phyloP scores from a whole-genome alignment of 257 asterid species.

The Solanum chmielewskii region DNA sequence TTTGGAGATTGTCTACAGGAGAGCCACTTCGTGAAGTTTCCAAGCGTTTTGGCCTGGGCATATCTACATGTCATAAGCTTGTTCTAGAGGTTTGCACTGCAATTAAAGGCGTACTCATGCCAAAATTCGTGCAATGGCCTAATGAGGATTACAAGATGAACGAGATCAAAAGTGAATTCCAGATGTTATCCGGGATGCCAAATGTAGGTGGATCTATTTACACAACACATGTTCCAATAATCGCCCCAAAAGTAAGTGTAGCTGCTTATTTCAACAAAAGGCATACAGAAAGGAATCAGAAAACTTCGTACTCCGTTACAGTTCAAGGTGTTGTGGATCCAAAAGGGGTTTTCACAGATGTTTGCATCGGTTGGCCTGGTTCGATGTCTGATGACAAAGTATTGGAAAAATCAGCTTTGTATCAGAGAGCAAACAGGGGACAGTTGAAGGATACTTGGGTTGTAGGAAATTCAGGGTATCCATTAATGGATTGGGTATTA shows the following conservation, averaged over 20 bases:
- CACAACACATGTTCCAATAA: constrained; percentile 75
- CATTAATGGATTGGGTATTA: constrained; percentile 62
- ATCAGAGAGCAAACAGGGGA: constrained; percentile 47
- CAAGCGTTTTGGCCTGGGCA: constrained; percentile 72
- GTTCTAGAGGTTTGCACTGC: constrained; percentile 82
- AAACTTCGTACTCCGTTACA: constrained; percentile 63
- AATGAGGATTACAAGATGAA: constrained; percentile 21
- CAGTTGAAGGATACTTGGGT: constrained; percentile 34
- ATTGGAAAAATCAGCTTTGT: constrained; percentile 62
- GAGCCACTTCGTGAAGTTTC: constrained; percentile 90
- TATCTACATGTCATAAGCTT: constrained; percentile 85
- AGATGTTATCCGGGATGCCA: constrained; percentile 40
- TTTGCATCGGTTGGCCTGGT: constrained; percentile 91
- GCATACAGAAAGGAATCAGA: constrained; percentile 73
- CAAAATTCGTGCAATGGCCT: constrained; percentile 73
- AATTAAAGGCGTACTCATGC: constrained; percentile 51
- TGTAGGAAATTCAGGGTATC: constrained; percentile 42
- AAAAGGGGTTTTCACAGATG: constrained; percentile 55
- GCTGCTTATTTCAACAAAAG: constrained; percentile 62
- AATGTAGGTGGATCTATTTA: constrained; percentile 51
- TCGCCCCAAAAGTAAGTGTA: constrained; percentile 56
- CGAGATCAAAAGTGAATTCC: constrained; percentile 30
- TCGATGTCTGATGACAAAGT: constrained; percentile 81
- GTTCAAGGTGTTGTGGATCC: constrained; percentile 79
- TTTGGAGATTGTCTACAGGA: constrained; percentile 90